Conservation (phyloP, 192 early-diverging fungal species). For the Backusella sp. region DNA sequence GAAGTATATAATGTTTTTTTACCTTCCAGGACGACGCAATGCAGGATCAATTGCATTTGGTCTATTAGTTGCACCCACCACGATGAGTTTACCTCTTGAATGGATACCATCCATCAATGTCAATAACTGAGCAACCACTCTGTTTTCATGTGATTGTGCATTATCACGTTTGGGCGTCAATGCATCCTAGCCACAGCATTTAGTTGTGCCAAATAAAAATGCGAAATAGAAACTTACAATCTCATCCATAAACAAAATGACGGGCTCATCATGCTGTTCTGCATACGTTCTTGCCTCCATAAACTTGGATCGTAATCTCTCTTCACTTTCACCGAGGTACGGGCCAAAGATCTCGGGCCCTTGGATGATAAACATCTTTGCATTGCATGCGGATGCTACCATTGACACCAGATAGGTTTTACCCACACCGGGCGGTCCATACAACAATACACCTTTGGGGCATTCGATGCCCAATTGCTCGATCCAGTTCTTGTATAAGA, state of each 20-base stretch:
- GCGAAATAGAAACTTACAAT: conserved; percentile 49
- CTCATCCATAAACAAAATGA: conserved; percentile 97
- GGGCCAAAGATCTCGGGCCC: conserved; percentile 85
- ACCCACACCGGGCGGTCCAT: conserved; percentile 95
- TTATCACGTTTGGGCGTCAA: conserved; percentile 65
- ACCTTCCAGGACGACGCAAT: conserved; percentile 78
- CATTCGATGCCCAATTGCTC: conserved; percentile 68
- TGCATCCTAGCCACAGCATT: conserved; percentile 53
- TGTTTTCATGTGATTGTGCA: conserved; percentile 62
- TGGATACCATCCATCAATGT: conserved; percentile 87
- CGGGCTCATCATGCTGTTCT: conserved; percentile 36
- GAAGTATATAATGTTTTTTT: neutral
- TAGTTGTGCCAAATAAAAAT: neutral
- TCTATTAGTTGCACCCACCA: conserved; percentile 87
- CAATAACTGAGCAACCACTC: conserved; percentile 87
- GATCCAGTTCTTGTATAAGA: conserved; percentile 63
- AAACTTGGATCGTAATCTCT: conserved; percentile 70
- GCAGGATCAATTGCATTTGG: conserved; percentile 87
- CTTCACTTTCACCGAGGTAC: conserved; percentile 88
- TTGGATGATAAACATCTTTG: conserved; percentile 73
- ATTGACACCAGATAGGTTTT: conserved; percentile 85
- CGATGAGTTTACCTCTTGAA: conserved; percentile 60
- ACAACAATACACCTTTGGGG: conserved; percentile 84
- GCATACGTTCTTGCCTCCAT: conserved; percentile 49
- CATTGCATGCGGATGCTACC: conserved; percentile 61